Evolutionary conservation across 495 filamentous ascomycete species (phyloP).

Genomic region (Podospora fimiseda): DNA sequence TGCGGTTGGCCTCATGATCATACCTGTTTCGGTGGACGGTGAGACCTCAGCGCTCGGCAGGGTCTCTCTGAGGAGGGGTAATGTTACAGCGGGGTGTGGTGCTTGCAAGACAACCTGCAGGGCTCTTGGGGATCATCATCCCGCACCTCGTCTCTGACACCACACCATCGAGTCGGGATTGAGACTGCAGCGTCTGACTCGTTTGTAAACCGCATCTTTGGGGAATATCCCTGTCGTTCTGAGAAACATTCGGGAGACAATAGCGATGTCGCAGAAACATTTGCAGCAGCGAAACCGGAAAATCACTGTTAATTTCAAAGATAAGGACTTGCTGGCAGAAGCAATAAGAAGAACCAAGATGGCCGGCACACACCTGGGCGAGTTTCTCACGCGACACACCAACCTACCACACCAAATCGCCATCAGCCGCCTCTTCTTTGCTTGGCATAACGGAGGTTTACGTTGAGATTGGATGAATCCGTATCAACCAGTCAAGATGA

Average conservation of each 20-base stretch:
- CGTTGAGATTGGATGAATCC: no score
- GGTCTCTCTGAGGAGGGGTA: not conserved
- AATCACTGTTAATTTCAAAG: no score
- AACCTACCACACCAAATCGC: not conserved
- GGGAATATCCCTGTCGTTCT: not conserved
- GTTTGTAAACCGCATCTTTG: not conserved
- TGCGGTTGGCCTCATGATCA: slow-evolving; percentile 19
- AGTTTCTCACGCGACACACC: not conserved
- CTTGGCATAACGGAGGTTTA: no score
- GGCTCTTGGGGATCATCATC: slow-evolving; percentile 1
- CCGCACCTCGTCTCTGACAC: not conserved
- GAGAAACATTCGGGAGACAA: not conserved
- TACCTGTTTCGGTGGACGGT: slow-evolving; percentile 15
- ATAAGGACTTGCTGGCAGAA: no score
- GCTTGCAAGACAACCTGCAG: slow-evolving; percentile 12
- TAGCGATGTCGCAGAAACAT: slow-evolving; percentile 2
- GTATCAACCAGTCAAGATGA: no score
- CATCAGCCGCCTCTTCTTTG: not conserved
- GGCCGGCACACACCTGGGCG: no score
- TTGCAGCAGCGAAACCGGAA: not conserved
- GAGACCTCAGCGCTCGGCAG: slow-evolving; percentile 7
- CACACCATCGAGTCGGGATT: not conserved
- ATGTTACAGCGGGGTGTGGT: slow-evolving; percentile 5
- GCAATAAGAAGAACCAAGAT: no score
- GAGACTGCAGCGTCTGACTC: slow-evolving; percentile 3